Evolutionary conservation across 176 grass and related monocot species (phyloP).

Genomic region (Alloteropsis semialata): DNA sequence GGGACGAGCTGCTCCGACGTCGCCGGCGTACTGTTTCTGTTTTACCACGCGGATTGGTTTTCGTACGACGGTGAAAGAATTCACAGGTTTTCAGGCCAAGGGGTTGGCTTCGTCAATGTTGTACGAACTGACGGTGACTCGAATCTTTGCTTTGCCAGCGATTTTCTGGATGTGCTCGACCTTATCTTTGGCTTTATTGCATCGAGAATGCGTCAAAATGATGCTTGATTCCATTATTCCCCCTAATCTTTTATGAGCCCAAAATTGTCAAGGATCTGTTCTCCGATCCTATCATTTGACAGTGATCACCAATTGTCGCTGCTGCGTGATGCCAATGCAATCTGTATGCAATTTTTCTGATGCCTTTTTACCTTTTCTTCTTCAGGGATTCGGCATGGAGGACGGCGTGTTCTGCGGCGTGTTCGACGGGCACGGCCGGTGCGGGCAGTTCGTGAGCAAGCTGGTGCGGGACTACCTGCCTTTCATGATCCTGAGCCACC

Average conservation of each 20-base stretch:
- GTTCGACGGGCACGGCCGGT: constrained; percentile 91
- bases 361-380: background rate
- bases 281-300: background rate
- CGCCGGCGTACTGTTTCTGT: background rate
- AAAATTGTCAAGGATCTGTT: background rate
- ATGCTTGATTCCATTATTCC: background rate
- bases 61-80: background rate
- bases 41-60: background rate
- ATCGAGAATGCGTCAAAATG: background rate
- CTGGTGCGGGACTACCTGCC: constrained; percentile 76
- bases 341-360: background rate
- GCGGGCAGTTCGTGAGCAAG: constrained; percentile 67
- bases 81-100: background rate
- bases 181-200: background rate
- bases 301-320: background rate
- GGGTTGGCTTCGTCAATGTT: background rate
- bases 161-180: background rate
- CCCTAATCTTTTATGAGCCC: background rate
- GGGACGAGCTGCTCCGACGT: background rate
- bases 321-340: background rate
- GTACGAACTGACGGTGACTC: background rate
- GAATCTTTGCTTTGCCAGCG: background rate
- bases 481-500: constrained; percentile 70
- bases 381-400: constrained; percentile 83
- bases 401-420: constrained; percentile 88